These are phyloP conservation scores for Hemileccinum impolitum DNA, from an alignment of 768 basidiomycete species.

Conservation along the genomic window DNA sequence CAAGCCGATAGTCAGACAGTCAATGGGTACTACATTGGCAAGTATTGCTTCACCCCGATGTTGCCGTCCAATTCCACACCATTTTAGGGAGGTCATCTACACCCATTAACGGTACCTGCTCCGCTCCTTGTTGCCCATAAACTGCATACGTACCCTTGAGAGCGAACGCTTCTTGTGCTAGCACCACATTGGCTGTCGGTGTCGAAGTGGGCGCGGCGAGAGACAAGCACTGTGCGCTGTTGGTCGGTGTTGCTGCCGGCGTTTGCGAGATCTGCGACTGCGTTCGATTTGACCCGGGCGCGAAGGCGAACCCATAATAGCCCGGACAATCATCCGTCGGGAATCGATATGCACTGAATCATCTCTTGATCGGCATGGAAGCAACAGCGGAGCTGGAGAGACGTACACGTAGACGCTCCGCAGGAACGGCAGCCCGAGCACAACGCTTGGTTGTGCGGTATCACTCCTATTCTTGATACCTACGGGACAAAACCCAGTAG, in stretches of 20 bases:
- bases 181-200: constrained; percentile 16
- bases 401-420: constrained; percentile 32
- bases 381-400: background rate
- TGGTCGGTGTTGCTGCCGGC: constrained; percentile 26
- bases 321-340: constrained; percentile 28
- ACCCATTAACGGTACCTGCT: constrained; percentile 11
- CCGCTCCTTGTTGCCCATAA: constrained; percentile 10
- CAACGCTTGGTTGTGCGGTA: constrained; percentile 11
- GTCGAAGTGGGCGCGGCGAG: constrained; percentile 28
- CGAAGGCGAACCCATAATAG: constrained; percentile 33
- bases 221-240: constrained; percentile 24
- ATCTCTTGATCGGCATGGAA: background rate
- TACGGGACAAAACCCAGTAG: constrained; percentile 16
- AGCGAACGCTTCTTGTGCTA: constrained; percentile 8
- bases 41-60: background rate
- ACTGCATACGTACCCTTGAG: constrained; percentile 8
- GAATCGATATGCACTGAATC: constrained; percentile 30
- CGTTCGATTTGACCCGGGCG: constrained; percentile 26
- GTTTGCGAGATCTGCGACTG: constrained; percentile 26
- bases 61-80: constrained; percentile 21
- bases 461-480: constrained; percentile 16
- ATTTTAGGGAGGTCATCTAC: constrained; percentile 14
- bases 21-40: background rate
- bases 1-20: background rate
- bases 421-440: constrained; percentile 27